phyloP scores from a whole-genome alignment of 2,329 filamentous ascomycete genomes.

The Rutstroemia sydowiana region DNA sequence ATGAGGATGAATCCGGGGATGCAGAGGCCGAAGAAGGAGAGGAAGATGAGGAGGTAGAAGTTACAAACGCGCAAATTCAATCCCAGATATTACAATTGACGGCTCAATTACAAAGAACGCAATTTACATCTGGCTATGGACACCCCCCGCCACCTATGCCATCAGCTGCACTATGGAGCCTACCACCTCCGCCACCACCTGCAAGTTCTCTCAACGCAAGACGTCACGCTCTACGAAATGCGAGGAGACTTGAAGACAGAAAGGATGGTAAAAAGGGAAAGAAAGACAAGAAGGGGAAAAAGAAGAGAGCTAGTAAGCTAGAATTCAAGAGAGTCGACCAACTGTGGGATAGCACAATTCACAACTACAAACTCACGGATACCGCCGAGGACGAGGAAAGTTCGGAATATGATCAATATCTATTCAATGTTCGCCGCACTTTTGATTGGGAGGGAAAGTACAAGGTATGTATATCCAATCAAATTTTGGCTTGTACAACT shows the following conservation, averaged over 20 bases:
- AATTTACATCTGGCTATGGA: constrained; percentile 16
- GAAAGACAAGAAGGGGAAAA: constrained; percentile 35
- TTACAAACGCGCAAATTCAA: constrained; percentile 16
- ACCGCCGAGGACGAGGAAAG: constrained; percentile 54
- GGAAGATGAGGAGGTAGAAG: constrained; percentile 9
- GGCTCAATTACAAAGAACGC: constrained; percentile 4
- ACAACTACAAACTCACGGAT: constrained; percentile 62
- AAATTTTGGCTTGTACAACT: not conserved
- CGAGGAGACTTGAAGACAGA: constrained; percentile 22
- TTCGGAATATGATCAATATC: constrained; percentile 67
- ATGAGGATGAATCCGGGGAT: constrained; percentile 8
- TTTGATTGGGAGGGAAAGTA: constrained; percentile 85
- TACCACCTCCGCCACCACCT: constrained; percentile 9
- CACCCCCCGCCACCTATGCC: constrained; percentile 6
- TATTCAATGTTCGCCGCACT: constrained; percentile 74
- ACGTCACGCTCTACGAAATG: constrained; percentile 20
- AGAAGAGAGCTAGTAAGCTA: constrained; percentile 43
- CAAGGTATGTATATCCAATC: constrained; percentile 30
- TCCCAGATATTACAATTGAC: constrained; percentile 25
- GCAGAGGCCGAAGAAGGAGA: constrained; percentile 12
- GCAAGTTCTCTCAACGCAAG: constrained; percentile 11
- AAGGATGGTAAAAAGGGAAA: constrained; percentile 30
- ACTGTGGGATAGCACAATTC: constrained; percentile 49
- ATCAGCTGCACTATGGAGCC: not conserved
- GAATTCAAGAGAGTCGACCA: constrained; percentile 65